Percentiles rank a stretch among this genome's conserved stretches.
Conservation (phyloP, 2,329 filamentous ascomycete genomes). For the Chrysosporium keratinophilum region DNA sequence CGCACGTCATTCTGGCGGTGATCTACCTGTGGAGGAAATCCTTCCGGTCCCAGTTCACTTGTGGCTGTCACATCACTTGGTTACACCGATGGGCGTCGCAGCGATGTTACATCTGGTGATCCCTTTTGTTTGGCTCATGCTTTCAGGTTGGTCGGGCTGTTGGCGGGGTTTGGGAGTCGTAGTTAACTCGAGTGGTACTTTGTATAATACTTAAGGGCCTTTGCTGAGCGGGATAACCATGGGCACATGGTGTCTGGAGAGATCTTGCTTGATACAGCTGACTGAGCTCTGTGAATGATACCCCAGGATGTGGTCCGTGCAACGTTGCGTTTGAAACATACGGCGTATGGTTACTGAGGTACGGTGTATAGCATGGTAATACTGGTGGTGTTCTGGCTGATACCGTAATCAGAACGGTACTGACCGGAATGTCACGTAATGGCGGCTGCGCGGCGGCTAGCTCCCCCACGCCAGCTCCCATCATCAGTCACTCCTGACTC, state of each 20-base stretch:
- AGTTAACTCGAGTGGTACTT: too few relatives aligned
- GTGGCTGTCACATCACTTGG: conserved; percentile 7
- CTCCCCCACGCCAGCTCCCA: too few relatives aligned
- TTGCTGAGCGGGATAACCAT: too few relatives aligned
- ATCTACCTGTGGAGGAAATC: not conserved
- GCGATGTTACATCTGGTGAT: conserved; percentile 7
- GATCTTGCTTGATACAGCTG: too few relatives aligned
- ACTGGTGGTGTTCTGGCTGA: too few relatives aligned
- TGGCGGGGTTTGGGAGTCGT: too few relatives aligned
- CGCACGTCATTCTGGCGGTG: not conserved
- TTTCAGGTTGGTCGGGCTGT: not conserved
- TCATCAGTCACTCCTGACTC: too few relatives aligned
- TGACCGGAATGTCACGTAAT: not conserved
- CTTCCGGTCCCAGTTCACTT: not conserved
- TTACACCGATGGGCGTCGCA: conserved; percentile 8
- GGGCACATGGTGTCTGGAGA: too few relatives aligned
- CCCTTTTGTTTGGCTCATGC: not conserved
- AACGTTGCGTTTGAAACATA: conserved; percentile 4
- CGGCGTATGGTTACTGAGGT: not conserved
- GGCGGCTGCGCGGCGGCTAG: too few relatives aligned
- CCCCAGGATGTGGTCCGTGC: conserved; percentile 9
- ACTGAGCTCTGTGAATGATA: too few relatives aligned
- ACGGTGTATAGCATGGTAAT: too few relatives aligned
- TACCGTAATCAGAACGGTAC: not conserved
- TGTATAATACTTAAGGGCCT: too few relatives aligned